Base-by-base conservation (phyloP, 2,329 filamentous ascomycete genomes). In the Clarireedia hainanense region DNA sequence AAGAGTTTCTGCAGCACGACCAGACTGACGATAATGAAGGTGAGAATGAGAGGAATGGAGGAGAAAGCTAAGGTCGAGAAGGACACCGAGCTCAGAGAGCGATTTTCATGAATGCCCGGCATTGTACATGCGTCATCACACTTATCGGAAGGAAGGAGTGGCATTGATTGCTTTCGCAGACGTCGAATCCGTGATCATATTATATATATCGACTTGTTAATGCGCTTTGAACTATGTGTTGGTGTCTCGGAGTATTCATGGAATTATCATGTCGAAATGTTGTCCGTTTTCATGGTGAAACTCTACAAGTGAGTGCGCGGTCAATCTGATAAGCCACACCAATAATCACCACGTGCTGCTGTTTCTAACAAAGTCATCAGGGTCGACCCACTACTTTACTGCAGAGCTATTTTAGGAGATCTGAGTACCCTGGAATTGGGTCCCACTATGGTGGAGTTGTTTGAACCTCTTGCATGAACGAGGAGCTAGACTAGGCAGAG, bases 1-100 rank as follows among this genome's bases (percentile, higher is more conserved):
- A 89, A 91, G 17, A 95, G 72, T 64, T 82, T 85, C 37, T 81
- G 79, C 50, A 83, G 78, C 50, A 87, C 85, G 53, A 88, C 71
- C 37, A 80, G 65, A 50, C 79, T 80, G 61, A 88, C 80, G 50
- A 80, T 66, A 60, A 81, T 61, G 70, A 92, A 92, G 39, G 88
- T 88, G 57, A 83, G 69, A 57, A 88, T 68, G 69, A 94, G 89
- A 0, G 89, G 88, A 3, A 80, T 69, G 9, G 80, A 77, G 24
- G 89, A 81, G 57, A 88, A 77, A 50, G 84, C 63, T 39, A 83
- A 68, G 34, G 76, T 73, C 46, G 77, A 72, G 37, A 77, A 65
- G 34, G 64, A 62, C 43, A 58, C 39, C 5, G 63, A 60, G 55
- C 57, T 54, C 14, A 60, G 47, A 15, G 58, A 56, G 42, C 58